Evolutionary conservation across 2,329 filamentous ascomycete species (phyloP).

Genomic region (Dothidotthia symphoricarpi): DNA sequence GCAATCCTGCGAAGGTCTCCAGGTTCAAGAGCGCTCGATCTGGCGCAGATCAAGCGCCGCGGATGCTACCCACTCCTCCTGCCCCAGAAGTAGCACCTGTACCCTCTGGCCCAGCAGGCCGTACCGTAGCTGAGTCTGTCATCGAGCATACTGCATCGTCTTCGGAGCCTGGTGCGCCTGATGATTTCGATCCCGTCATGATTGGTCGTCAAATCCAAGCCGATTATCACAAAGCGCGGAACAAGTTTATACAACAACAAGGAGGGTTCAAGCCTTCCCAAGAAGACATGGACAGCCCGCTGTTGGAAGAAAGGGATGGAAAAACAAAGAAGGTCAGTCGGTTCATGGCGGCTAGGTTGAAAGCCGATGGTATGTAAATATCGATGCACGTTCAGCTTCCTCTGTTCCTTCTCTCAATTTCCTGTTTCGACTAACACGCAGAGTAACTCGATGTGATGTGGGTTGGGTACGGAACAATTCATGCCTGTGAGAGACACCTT

Average conservation of each 20-base stretch:
- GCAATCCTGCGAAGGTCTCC: constrained; percentile 39
- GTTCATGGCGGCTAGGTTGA: constrained; percentile 69
- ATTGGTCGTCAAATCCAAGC: constrained; percentile 74
- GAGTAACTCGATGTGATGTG: not conserved
- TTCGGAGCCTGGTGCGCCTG: constrained; percentile 41
- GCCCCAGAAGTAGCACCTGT: constrained; percentile 28
- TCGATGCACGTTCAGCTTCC: not conserved
- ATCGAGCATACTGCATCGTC: constrained; percentile 50
- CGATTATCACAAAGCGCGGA: constrained; percentile 80
- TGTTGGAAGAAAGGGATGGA: constrained; percentile 65
- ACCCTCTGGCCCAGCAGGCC: constrained; percentile 45
- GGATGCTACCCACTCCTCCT: constrained; percentile 24
- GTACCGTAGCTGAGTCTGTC: constrained; percentile 59
- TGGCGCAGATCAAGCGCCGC: constrained; percentile 13
- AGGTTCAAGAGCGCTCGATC: constrained; percentile 43
- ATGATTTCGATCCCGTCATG: constrained; percentile 65
- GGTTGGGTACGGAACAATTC: constrained; percentile 27
- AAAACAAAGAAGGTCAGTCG: constrained; percentile 63
- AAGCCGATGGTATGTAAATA: constrained; percentile 31
- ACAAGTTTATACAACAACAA: constrained; percentile 76
- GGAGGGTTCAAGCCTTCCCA: constrained; percentile 73
- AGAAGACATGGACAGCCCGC: constrained; percentile 63
- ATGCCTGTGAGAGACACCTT: constrained; percentile 41
- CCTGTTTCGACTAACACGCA: no score
- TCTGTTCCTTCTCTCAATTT: not conserved